Conservation (phyloP, 176 grass and related monocot genomes). For the Phoenix roebelenii region DNA sequence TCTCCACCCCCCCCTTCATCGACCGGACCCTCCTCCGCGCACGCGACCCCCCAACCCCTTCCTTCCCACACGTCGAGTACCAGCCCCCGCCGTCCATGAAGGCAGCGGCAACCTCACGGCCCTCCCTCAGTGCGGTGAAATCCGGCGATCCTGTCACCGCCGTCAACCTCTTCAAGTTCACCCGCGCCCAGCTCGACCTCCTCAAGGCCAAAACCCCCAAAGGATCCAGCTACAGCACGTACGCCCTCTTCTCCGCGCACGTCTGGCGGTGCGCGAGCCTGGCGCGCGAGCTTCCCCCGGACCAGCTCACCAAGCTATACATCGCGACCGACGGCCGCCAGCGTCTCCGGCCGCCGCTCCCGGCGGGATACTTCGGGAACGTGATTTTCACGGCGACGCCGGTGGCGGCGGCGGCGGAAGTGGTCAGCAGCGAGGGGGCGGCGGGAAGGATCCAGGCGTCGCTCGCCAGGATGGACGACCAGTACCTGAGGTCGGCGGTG, state of each 20-base stretch:
- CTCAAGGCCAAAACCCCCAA: neutral
- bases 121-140: neutral
- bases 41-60: slow-evolving; percentile 6
- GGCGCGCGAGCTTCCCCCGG: neutral
- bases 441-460: neutral
- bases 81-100: neutral
- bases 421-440: neutral
- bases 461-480: neutral
- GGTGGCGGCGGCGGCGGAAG: neutral
- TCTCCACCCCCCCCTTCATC: neutral
- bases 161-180: neutral
- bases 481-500: slow-evolving; percentile 1
- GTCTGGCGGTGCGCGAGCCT: slow-evolving; percentile 16
- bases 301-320: neutral
- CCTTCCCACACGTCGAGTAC: slow-evolving; percentile 5
- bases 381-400: neutral
- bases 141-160: neutral
- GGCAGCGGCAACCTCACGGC: no score
- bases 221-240: neutral
- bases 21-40: slow-evolving; percentile 12
- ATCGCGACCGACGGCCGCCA: slow-evolving; percentile 1
- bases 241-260: slow-evolving; percentile 2
- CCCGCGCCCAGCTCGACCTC: slow-evolving; percentile 3
- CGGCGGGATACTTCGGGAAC: slow-evolving; percentile 5
- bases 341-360: neutral